Base-by-base conservation (phyloP, 768 basidiomycete genomes). In the Pleurotus cornucopiae region DNA sequence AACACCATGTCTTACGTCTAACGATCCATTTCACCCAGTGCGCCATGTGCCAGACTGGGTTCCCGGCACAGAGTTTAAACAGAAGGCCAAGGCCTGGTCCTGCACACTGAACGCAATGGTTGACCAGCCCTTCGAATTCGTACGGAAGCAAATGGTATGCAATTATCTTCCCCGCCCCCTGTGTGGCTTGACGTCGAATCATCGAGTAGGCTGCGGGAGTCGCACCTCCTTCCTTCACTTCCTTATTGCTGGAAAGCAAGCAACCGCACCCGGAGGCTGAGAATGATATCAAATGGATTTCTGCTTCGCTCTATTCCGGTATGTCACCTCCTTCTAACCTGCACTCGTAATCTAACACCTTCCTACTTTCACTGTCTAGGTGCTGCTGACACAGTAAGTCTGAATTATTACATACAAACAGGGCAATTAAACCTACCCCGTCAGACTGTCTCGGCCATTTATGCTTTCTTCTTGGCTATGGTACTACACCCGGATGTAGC, bases 401-500 rank as follows among this genome's bases (percentile, higher is more conserved):
- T 20, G 7, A 18, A 55, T 54, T 34, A 34, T 34, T 34, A 9
- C 30, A 34, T 34, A 34, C 30, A 34, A 34, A 9, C 30, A 34
- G 11, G 30, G 30, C 30, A 34, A 34, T 34, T 34, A 34, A 34
- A 7, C 30, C 30, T 34, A 34, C 30, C 11, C 2, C 30, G 30
- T 46, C 67, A 86, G 85, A 86, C 81, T 16, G 84, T 85, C 58
- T 83, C 84, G 43, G 74, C 80, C 1, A 74, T 83, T 58, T 78
- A 83, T 62, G 76, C 83, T 0, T 79, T 86, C 59, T 86, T 84
- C 69, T 72, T 86, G 45, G 84, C 83, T 38, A 75, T 86, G 74
- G 67, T 80, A 2, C 73, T 84, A 23, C 71, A 80, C 63, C 85
- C 84, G 5, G 78, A 79, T 43, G 81, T 70, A 25, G 75, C 75